Conservation (phyloP, 306 rosid genomes). For the Trifolium fragiferum region DNA sequence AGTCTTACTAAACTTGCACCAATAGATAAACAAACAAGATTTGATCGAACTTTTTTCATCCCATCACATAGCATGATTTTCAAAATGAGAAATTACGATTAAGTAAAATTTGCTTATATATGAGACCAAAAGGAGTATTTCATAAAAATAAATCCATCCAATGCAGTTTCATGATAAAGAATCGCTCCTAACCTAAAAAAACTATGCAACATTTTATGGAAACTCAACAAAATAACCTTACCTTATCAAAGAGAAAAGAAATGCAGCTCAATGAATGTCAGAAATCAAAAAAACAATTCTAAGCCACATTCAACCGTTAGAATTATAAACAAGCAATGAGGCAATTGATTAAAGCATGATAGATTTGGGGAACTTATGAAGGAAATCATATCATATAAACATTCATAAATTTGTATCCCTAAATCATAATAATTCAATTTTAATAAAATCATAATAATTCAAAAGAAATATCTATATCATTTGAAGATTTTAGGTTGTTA, state of each 20-base stretch:
- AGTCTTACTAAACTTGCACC: too few relatives aligned
- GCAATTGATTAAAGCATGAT: slow-evolving; percentile 2
- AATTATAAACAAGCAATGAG: not conserved
- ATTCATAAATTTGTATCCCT: not conserved
- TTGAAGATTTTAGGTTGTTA: not conserved
- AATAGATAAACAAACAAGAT: not conserved
- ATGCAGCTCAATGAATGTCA: slow-evolving; percentile 14
- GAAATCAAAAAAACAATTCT: not conserved
- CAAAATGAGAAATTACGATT: too few relatives aligned
- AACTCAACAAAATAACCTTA: slow-evolving; percentile 9
- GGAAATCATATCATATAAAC: slow-evolving; percentile 16
- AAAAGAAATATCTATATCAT: not conserved
- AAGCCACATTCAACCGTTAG: slow-evolving; percentile 8
- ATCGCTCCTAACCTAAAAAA: not conserved
- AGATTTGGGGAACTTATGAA: not conserved
- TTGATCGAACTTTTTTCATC: too few relatives aligned
- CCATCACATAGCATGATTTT: too few relatives aligned
- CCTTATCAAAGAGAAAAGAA: slow-evolving; percentile 11
- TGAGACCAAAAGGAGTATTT: not conserved
- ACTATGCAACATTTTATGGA: not conserved
- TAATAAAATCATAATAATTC: not conserved
- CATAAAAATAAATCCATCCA: not conserved
- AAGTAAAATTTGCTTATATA: too few relatives aligned
- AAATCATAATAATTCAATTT: not conserved
- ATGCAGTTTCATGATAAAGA: not conserved